phyloP scores from a whole-genome alignment of 768 basidiomycete genomes.

The Amylocystis lapponica region DNA sequence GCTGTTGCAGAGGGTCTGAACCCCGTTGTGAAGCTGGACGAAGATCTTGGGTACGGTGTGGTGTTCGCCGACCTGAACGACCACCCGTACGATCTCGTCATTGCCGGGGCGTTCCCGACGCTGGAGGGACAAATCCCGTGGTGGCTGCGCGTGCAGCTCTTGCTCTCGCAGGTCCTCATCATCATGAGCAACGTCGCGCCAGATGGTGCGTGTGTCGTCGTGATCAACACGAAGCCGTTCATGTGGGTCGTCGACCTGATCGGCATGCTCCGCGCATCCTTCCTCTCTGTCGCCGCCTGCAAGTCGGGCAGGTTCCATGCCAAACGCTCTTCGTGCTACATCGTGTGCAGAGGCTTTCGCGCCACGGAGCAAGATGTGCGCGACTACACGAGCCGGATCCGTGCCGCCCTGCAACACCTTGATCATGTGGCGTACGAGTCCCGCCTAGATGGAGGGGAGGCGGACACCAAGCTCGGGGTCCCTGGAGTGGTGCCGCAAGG shows the following conservation, averaged over 20 bases:
- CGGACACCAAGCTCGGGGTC: too few species aligned
- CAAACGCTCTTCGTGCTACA: conserved; percentile 5
- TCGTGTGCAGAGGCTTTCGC: conserved; percentile 10
- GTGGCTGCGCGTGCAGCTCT: background rate
- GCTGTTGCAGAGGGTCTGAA: background rate
- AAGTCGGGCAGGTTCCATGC: conserved; percentile 4
- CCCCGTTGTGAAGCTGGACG: background rate
- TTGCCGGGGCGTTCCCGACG: conserved; percentile 11
- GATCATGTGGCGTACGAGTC: background rate
- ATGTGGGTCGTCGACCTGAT: conserved; percentile 10
- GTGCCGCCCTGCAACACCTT: background rate
- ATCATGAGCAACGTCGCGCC: conserved; percentile 3
- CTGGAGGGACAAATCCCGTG: background rate
- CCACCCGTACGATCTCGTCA: conserved; percentile 9
- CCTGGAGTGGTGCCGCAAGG: too few species aligned
- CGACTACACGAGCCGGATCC: background rate
- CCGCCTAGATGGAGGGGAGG: too few species aligned
- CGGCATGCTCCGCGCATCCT: conserved; percentile 6
- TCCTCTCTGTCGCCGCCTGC: conserved; percentile 1
- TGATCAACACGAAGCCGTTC: conserved; percentile 7
- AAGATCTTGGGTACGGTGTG: too few species aligned
- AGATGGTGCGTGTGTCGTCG: conserved; percentile 5
- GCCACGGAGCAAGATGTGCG: conserved; percentile 1
- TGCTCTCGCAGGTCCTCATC: conserved; percentile 6
- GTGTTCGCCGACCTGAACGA: too few species aligned